Evolutionary conservation across 352 stramenopile species (phyloP).

Genomic region (Phytophthora citricola): DNA sequence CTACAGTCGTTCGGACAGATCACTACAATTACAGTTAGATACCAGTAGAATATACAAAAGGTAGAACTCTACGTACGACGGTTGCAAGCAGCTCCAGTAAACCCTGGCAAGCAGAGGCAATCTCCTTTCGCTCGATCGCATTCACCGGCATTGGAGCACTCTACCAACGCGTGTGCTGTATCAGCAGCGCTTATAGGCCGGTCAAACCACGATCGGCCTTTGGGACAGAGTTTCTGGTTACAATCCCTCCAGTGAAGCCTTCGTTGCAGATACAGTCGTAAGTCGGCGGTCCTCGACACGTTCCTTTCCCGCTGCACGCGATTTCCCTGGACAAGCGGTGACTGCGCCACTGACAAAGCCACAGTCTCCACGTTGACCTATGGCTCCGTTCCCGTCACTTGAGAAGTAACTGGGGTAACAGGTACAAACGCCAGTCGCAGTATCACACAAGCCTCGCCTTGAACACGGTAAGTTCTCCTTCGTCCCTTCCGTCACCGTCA

Average conservation of each 20-base stretch:
- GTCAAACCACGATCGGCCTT: slow-evolving; percentile 79
- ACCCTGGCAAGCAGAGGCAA: slow-evolving; percentile 66
- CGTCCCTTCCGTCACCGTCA: slow-evolving; percentile 78
- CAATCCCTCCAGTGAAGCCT: slow-evolving; percentile 80
- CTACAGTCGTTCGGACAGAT: slow-evolving; percentile 77
- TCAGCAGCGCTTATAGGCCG: slow-evolving; percentile 46
- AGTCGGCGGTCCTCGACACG: slow-evolving; percentile 71
- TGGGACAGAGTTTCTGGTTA: slow-evolving; percentile 69
- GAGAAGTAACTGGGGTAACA: slow-evolving; percentile 91
- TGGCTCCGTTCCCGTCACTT: slow-evolving; percentile 77
- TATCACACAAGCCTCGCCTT: slow-evolving; percentile 87
- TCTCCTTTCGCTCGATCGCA: slow-evolving; percentile 78
- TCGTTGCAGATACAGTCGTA: slow-evolving; percentile 86
- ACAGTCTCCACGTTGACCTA: slow-evolving; percentile 92
- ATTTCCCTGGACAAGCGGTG: slow-evolving; percentile 76
- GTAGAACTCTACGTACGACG: slow-evolving; percentile 41
- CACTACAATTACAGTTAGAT: slow-evolving; percentile 38
- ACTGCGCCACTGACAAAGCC: slow-evolving; percentile 75
- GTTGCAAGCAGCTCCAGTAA: slow-evolving; percentile 78
- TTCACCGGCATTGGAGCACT: slow-evolving; percentile 77
- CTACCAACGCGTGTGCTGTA: slow-evolving; percentile 59
- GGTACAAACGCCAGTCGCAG: slow-evolving; percentile 66
- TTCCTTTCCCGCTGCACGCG: slow-evolving; percentile 76
- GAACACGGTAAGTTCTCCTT: slow-evolving; percentile 91
- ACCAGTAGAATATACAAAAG: neutral